These are phyloP conservation scores for Podaxis sp. DNA, from an alignment of 768 basidiomycete genomes.

Conservation along the genomic window DNA sequence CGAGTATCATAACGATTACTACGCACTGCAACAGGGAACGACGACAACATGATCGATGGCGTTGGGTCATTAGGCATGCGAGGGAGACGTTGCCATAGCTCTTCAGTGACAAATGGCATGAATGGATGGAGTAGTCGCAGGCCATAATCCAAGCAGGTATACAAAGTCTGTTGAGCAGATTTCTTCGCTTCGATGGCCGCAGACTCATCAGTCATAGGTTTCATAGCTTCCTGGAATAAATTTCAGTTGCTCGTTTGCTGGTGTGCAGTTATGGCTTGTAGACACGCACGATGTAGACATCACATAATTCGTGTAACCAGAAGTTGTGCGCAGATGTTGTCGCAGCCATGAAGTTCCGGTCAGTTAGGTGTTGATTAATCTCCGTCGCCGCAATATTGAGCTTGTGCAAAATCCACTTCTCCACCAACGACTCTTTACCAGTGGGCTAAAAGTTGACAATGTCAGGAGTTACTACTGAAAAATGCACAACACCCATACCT, in stretches of 20 bases:
- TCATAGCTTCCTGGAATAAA: conserved; percentile 85
- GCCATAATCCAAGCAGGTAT: conserved; percentile 90
- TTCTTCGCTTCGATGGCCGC: conserved; percentile 55
- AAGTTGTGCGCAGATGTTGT: conserved; percentile 85
- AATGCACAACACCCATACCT: conserved; percentile 37
- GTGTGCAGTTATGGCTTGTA: background rate
- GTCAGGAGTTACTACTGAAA: conserved; percentile 9
- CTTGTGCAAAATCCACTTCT: conserved; percentile 94
- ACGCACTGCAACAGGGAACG: conserved; percentile 78
- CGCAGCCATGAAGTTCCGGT: conserved; percentile 91
- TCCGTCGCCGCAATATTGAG: conserved; percentile 77
- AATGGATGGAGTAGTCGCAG: conserved; percentile 91
- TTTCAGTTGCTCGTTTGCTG: background rate
- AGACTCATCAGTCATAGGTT: conserved; percentile 88
- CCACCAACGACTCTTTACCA: conserved; percentile 86
- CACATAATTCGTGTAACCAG: conserved; percentile 99
- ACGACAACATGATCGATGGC: conserved; percentile 85
- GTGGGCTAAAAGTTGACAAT: conserved; percentile 52
- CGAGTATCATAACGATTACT: background rate
- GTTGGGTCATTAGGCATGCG: conserved; percentile 77
- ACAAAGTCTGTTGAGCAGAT: conserved; percentile 94
- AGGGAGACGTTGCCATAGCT: conserved; percentile 95
- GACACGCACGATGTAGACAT: conserved; percentile 87
- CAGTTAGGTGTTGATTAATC: conserved; percentile 68
- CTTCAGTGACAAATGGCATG: conserved; percentile 99